Evolutionary conservation across 2,329 filamentous ascomycete genomes (phyloP).

Genomic region (Juglanconis oblonga): DNA sequence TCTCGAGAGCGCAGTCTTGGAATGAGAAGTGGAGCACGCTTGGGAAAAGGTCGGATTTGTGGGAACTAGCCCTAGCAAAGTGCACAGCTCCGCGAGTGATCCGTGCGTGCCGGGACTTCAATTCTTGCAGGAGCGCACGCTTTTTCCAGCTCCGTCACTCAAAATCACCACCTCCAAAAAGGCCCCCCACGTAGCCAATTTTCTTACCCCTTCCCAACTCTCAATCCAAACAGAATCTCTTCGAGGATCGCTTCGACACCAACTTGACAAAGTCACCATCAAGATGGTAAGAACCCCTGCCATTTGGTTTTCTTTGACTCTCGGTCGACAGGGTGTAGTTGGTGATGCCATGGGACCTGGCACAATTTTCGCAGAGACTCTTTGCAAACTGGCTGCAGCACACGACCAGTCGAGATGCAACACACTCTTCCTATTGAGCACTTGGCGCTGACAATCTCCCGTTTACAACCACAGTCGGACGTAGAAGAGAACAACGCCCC

Average conservation of each 20-base stretch:
- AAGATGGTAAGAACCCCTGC: slow-evolving; percentile 55
- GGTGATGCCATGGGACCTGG: background rate
- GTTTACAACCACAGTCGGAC: slow-evolving; percentile 74
- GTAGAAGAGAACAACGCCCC: slow-evolving; percentile 98
- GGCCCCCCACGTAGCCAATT: slow-evolving; percentile 17
- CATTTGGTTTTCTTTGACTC: no score
- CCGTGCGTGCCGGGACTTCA: slow-evolving; percentile 5
- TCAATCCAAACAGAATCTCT: slow-evolving; percentile 42
- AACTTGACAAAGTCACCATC: slow-evolving; percentile 44
- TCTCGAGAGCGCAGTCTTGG: slow-evolving; percentile 19
- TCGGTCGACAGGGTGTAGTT: background rate
- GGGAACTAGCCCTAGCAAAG: slow-evolving; percentile 12
- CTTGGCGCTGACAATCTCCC: slow-evolving; percentile 23
- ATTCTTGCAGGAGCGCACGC: slow-evolving; percentile 10
- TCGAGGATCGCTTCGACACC: slow-evolving; percentile 67
- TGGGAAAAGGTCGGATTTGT: slow-evolving; percentile 12
- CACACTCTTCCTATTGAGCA: slow-evolving; percentile 13
- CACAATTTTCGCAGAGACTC: slow-evolving; percentile 1
- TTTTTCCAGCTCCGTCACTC: slow-evolving; percentile 16
- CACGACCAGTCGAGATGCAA: slow-evolving; percentile 12
- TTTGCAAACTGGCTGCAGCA: background rate
- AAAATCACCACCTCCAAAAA: slow-evolving; percentile 22
- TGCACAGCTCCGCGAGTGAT: background rate
- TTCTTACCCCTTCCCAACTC: slow-evolving; percentile 17
- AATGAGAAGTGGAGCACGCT: slow-evolving; percentile 22